Evolutionary conservation across 2,329 filamentous ascomycete species (phyloP).

Genomic region (Colletotrichum sp.): DNA sequence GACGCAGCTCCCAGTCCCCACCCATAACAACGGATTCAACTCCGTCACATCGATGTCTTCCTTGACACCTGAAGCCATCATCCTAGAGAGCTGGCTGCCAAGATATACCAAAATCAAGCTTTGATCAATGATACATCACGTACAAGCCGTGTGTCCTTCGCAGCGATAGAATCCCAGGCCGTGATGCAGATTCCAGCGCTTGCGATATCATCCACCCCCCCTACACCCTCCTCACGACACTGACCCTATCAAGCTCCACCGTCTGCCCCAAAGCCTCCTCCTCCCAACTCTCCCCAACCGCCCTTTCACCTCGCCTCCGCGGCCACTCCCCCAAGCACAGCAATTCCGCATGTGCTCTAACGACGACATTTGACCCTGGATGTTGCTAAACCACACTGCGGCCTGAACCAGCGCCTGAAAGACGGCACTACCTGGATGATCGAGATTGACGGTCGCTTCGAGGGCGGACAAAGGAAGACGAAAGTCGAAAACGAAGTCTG

Average conservation of each 20-base stretch:
- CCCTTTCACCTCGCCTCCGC: neutral
- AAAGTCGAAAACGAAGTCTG: no score
- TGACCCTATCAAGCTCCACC: neutral
- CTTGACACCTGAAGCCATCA: neutral
- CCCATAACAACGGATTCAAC: neutral
- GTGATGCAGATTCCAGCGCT: neutral
- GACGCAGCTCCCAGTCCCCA: neutral
- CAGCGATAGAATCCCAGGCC: neutral
- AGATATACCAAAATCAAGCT: neutral
- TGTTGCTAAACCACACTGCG: neutral
- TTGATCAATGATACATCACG: neutral
- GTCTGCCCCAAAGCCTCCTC: neutral
- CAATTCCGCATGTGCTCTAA: neutral
- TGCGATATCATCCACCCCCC: neutral
- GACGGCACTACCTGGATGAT: neutral
- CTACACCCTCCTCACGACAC: neutral
- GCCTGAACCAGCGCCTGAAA: neutral
- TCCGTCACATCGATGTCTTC: neutral
- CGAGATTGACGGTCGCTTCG: neutral
- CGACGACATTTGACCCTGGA: neutral
- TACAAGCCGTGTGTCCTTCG: neutral
- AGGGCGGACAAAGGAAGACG: neutral
- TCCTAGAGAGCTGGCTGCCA: neutral
- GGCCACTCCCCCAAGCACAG: neutral
- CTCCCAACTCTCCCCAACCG: neutral